Conservation (phyloP, 192 early-diverging fungal genomes). For the Entomortierella beljakovae region DNA sequence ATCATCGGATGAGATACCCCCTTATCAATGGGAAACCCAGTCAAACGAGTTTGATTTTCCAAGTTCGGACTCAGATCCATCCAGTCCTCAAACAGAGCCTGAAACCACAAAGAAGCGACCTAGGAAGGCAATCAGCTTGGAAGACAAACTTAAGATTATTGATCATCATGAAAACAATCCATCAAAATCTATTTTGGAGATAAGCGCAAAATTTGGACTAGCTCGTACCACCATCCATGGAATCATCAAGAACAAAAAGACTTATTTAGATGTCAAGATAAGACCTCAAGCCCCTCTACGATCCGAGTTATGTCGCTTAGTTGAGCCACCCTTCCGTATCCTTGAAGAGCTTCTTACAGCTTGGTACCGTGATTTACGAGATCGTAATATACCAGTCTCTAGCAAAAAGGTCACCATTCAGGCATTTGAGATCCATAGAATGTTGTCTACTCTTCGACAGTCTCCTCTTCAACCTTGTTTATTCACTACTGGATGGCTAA, state of each 20-base stretch:
- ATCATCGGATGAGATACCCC: no score
- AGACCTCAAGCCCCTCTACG: neutral
- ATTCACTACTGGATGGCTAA: constrained; percentile 11
- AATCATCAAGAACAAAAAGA: constrained; percentile 5
- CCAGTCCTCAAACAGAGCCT: neutral
- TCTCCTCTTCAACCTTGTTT: neutral
- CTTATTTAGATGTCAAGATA: neutral
- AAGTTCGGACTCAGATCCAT: no score
- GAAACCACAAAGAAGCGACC: neutral
- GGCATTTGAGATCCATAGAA: constrained; percentile 6
- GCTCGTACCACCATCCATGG: constrained; percentile 1
- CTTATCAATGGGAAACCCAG: no score
- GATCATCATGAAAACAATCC: neutral
- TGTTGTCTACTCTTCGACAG: neutral
- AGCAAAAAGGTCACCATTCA: constrained; percentile 2
- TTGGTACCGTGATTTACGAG: neutral
- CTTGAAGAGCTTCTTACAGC: constrained; percentile 3
- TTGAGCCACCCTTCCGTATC: neutral
- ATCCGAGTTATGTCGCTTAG: neutral
- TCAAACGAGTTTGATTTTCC: no score
- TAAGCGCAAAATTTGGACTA: neutral
- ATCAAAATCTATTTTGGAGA: neutral
- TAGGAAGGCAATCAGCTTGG: neutral
- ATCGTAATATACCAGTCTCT: neutral
- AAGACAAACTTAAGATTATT: constrained; percentile 6